A percentile compares a stretch with the other conserved stretches of the same genome.
Conservation (phyloP, 2,329 filamentous ascomycete species). For the Aureobasidium sp. region DNA sequence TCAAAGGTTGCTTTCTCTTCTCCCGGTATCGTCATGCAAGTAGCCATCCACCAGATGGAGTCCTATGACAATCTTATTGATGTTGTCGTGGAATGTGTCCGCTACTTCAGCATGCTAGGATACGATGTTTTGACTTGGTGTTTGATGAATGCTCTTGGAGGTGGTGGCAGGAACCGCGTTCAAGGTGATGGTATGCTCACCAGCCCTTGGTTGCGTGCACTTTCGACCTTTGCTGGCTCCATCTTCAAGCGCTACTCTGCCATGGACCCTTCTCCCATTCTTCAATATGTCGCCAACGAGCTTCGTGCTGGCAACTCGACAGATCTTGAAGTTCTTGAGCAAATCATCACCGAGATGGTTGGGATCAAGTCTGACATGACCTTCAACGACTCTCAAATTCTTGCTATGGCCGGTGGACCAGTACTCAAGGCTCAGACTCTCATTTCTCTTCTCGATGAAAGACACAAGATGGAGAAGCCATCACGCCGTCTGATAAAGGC, state of each 20-base stretch:
- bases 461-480: constrained; percentile 60
- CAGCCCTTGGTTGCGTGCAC: constrained; percentile 83
- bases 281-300: constrained; percentile 85
- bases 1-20: constrained; percentile 90
- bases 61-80: constrained; percentile 93
- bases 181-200: constrained; percentile 66
- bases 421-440: constrained; percentile 73
- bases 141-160: constrained; percentile 64
- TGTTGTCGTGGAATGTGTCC: constrained; percentile 86
- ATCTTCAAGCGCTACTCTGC: constrained; percentile 80
- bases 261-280: constrained; percentile 74
- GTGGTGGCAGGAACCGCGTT: constrained; percentile 50
- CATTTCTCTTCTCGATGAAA: constrained; percentile 70
- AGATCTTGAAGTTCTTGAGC: constrained; percentile 83
- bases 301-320: constrained; percentile 76
- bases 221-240: constrained; percentile 85
- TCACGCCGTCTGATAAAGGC: constrained; percentile 74
- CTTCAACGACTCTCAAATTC: constrained; percentile 80
- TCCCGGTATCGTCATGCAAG: constrained; percentile 83
- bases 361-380: constrained; percentile 82
- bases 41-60: constrained; percentile 84
- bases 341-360: constrained; percentile 86
- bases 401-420: constrained; percentile 82
- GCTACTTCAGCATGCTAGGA: constrained; percentile 86
- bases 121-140: constrained; percentile 95